Base-by-base conservation (phyloP, 139 green algal genomes). In the Chlamydomonas sp. region DNA sequence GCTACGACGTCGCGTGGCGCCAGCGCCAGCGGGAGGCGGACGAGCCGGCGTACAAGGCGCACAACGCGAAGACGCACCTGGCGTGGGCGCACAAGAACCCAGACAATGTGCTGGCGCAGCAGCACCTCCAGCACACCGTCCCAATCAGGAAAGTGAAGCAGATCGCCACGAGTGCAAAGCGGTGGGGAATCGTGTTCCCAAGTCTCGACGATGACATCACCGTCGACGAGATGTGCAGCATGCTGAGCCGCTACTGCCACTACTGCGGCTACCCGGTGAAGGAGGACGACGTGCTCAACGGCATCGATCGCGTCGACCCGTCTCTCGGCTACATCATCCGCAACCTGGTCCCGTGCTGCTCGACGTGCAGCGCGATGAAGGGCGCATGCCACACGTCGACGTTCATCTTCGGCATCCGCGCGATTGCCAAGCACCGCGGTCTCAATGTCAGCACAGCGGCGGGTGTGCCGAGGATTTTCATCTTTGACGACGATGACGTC, bases 351-450 rank as follows among this genome's bases (percentile, higher is more conserved):
- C 54, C 54, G 54, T 64, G 54, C 34, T 64, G 54, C 34, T 22
- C 26, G 24, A 64, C 54, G 34, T 64, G 54, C 54, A 64, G 34
- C 54, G 54, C 54, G 6, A 64, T 64, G 54, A 64, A 64, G 54
- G 54, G 54, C 34, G 6, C 54, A 20, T 26, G 30, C 24, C 6
- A 54, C 43, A n/a, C n/a, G n/a, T n/a, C n/a, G n/a, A n/a, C n/a
- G n/a, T n/a, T n/a, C n/a, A n/a, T n/a, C n/a, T n/a, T n/a, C n/a
- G n/a, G n/a, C n/a, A n/a, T n/a, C n/a, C n/a, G n/a, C n/a, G n/a
- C n/a, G n/a, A n/a, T n/a, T n/a, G n/a, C n/a, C n/a, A n/a, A n/a
- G n/a, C n/a, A n/a, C n/a, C n/a, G n/a, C n/a, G n/a, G n/a, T n/a
- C n/a, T n/a, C n/a, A n/a, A n/a, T n/a, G n/a, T n/a, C n/a, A n/a